These are phyloP conservation scores for Flaveria ramosissima DNA, from an alignment of 129 eudicot species.

Conservation along the genomic window DNA sequence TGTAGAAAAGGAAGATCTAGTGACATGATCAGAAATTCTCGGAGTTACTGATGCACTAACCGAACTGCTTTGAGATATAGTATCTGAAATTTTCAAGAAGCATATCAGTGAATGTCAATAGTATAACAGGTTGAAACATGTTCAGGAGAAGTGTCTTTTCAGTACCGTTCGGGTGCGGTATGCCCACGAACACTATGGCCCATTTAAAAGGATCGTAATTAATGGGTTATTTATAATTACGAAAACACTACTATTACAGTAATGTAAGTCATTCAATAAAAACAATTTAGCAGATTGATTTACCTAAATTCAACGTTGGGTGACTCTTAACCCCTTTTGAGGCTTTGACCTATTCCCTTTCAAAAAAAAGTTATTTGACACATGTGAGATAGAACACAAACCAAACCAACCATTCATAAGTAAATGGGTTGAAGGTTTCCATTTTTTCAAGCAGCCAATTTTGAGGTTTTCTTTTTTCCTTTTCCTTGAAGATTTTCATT, in stretches of 20 bases:
- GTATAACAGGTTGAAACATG: not conserved
- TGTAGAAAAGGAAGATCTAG: slow-evolving; percentile 33
- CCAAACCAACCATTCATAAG: not conserved
- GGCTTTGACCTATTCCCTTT: not conserved
- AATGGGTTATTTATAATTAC: not conserved
- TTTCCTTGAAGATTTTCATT: not conserved
- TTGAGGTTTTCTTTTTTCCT: not conserved
- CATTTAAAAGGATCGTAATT: not conserved
- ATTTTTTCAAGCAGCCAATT: not conserved
- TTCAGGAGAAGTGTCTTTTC: not conserved
- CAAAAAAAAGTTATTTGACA: not conserved
- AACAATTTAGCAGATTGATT: not conserved
- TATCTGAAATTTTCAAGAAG: slow-evolving; percentile 46
- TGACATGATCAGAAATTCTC: slow-evolving; percentile 49
- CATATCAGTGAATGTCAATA: slow-evolving; percentile 10
- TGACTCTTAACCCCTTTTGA: not conserved
- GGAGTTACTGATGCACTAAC: slow-evolving; percentile 72
- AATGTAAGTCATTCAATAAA: not conserved
- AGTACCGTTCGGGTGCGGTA: not conserved
- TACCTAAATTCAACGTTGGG: not conserved
- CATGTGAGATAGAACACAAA: not conserved
- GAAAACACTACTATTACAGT: not conserved
- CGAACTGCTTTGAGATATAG: slow-evolving; percentile 63
- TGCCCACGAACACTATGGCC: not conserved
- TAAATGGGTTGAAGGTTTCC: not conserved